Evolutionary conservation across 352 stramenopile genomes (phyloP), one percentile per base, ranked within the genome.

Genomic region (Globisporangium spinosum): DNA sequence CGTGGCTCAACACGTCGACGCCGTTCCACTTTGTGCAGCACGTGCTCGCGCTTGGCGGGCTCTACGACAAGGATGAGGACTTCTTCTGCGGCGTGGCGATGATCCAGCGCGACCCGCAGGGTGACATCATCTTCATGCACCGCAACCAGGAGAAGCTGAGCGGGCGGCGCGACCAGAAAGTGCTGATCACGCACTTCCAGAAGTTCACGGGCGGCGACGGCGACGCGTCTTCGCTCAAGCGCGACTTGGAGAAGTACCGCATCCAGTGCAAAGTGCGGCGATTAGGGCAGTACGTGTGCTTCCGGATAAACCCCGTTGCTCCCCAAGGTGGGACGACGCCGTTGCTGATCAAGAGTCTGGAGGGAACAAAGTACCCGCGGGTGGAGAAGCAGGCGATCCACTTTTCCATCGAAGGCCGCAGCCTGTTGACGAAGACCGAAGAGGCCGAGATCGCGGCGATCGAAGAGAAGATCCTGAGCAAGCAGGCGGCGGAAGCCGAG

Each of bases 61-160:
- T 89, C 4, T 89, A 91, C 56, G 66, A 84, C 49, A 54, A 63
- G 34, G 61, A 77, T 0, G 70, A 89, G 49, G 64, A 83, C 45
- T 81, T 86, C 35, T 95, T 95, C 55, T 95, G 87, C 32, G 87
- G 87, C 10, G 67, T 94, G n/a, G 74, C 85, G 13, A 95, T 95
- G 85, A 76, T 92, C 55, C 87, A 95, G 71, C 82, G 76, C 2
- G 87, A 95, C 56, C 81, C 83, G 1, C 69, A 72, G 4, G 86
- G 87, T 38, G 79, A 93, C 20, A 76, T 95, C 27, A 75, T 94
- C 27, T 95, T 95, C 58, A 69, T 95, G 63, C 87, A 95, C 67
- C 85, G 87, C 22, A 95, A 95, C 67, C 81, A 90, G 58, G 79
- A 69, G 59, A 95, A 95, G 64, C 77, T 95, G 4, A 87, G 75